Evolutionary conservation across 495 filamentous ascomycete genomes (phyloP).

Genomic region (Bathelium albidoporum): DNA sequence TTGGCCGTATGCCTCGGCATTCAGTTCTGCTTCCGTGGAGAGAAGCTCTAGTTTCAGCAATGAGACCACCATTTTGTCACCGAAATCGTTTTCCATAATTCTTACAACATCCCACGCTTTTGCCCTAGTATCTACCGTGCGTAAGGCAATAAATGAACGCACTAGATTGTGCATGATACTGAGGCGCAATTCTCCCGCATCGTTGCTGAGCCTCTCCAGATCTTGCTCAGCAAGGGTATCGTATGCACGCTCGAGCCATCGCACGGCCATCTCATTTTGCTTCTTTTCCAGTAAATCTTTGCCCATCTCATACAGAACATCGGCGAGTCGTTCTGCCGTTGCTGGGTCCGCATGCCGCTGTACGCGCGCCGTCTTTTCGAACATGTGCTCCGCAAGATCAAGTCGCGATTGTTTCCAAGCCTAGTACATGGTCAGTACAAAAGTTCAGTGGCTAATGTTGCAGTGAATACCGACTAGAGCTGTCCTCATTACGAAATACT

Average conservation of each 20-base stretch:
- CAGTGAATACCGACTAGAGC: conserved; percentile 45
- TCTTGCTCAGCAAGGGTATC: conserved; percentile 47
- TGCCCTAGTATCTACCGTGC: conserved; percentile 35
- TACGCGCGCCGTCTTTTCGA: conserved; percentile 42
- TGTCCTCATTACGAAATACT: conserved; percentile 63
- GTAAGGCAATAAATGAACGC: conserved; percentile 40
- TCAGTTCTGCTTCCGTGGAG: conserved; percentile 22
- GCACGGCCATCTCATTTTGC: conserved; percentile 45
- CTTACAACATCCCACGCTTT: conserved; percentile 49
- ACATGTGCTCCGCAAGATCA: conserved; percentile 71
- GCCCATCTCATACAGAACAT: conserved; percentile 65
- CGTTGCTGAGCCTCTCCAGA: conserved; percentile 45
- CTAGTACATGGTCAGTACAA: conserved; percentile 32
- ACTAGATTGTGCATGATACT: conserved; percentile 44
- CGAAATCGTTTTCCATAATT: conserved; percentile 50
- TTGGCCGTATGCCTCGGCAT: conserved; percentile 15
- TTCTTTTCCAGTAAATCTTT: conserved; percentile 42
- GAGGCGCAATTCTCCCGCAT: conserved; percentile 54
- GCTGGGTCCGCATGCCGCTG: conserved; percentile 34
- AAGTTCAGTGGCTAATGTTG: background rate
- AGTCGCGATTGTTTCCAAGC: conserved; percentile 60
- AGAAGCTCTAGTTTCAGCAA: conserved; percentile 62
- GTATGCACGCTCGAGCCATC: conserved; percentile 67
- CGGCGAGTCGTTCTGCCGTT: conserved; percentile 54
- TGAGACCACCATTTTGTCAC: conserved; percentile 51